These are phyloP conservation scores for Coemansia javaensis DNA, from an alignment of 192 early-diverging fungal genomes.

Conservation along the genomic window DNA sequence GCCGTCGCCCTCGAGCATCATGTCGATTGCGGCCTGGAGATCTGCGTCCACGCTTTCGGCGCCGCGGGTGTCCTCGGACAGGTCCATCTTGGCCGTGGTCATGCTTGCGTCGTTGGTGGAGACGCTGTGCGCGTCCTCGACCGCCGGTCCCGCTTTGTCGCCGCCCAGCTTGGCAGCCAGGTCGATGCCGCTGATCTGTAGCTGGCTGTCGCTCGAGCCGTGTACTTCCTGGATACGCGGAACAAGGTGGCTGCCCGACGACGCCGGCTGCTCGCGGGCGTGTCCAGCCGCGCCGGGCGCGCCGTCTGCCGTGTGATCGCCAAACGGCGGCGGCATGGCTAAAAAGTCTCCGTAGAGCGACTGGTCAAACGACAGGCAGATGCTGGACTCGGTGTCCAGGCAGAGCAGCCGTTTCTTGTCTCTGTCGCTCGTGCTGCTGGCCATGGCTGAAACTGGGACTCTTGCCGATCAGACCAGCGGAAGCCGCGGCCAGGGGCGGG, in stretches of 20 bases:
- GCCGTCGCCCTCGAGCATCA: conserved; percentile 23
- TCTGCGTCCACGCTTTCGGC: conserved; percentile 15
- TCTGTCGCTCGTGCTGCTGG: conserved; percentile 1
- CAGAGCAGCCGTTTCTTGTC: conserved; percentile 16
- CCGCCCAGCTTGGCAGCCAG: no score
- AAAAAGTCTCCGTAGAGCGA: conserved; percentile 8
- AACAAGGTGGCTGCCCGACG: conserved; percentile 22
- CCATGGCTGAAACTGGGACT: not conserved
- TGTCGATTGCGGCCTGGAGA: conserved; percentile 34
- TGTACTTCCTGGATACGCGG: conserved; percentile 27
- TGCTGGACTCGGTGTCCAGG: conserved; percentile 33
- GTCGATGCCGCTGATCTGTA: not conserved
- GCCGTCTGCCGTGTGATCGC: not conserved
- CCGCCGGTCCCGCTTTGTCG: no score
- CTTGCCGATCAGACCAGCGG: no score
- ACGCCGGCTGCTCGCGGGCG: conserved; percentile 2
- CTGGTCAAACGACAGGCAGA: conserved; percentile 31
- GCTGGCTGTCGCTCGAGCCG: conserved; percentile 40
- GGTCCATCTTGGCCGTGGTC: conserved; percentile 26
- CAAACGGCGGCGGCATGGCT: not conserved
- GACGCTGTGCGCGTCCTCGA: conserved; percentile 1
- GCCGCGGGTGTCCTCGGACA: conserved; percentile 2
- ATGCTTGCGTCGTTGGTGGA: conserved; percentile 18
- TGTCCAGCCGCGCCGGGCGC: not conserved
- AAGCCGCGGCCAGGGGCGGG: not conserved